phyloP scores from a whole-genome alignment of 225 moss, liverwort and hornwort genomes.

The Climacium dendroides region DNA sequence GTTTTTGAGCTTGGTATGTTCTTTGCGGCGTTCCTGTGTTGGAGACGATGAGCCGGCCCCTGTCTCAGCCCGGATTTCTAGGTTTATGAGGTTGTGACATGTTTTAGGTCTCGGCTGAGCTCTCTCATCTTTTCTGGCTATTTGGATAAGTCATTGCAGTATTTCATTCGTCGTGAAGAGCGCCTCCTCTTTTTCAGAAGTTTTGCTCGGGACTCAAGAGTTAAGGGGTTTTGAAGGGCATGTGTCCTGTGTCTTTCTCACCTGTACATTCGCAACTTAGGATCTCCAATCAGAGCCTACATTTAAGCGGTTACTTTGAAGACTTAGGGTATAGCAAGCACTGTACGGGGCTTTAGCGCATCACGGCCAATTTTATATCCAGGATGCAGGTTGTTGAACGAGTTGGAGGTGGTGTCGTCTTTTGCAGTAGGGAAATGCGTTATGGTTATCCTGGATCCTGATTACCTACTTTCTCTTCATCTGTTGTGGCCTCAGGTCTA shows the following conservation, averaged over 20 bases:
- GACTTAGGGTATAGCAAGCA: not conserved
- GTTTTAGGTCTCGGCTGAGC: slow-evolving; percentile 1
- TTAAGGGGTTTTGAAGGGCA: not conserved
- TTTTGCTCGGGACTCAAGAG: not conserved
- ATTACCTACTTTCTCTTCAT: not conserved
- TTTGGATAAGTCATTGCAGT: not conserved
- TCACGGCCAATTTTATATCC: not conserved
- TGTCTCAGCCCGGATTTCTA: slow-evolving; percentile 8
- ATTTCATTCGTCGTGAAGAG: not conserved
- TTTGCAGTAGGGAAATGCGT: not conserved
- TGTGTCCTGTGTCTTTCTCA: not conserved
- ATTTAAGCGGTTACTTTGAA: not conserved
- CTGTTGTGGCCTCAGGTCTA: slow-evolving; percentile 2
- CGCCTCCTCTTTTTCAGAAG: not conserved
- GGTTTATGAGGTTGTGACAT: slow-evolving; percentile 4
- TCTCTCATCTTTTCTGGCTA: not conserved
- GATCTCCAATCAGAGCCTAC: not conserved
- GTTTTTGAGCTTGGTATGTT: not conserved
- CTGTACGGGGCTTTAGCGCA: slow-evolving; percentile 7
- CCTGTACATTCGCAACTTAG: not conserved
- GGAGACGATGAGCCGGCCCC: not conserved
- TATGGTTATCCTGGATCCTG: slow-evolving; percentile 3
- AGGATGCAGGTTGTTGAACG: slow-evolving; percentile 5
- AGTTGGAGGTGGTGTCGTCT: slow-evolving; percentile 1
- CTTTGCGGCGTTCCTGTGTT: not conserved